Percentiles rank a stretch among this genome's conserved stretches.
These are phyloP conservation scores for Lecanicillium sp. DNA, from an alignment of 2,329 filamentous ascomycete species.

Conservation along the genomic window DNA sequence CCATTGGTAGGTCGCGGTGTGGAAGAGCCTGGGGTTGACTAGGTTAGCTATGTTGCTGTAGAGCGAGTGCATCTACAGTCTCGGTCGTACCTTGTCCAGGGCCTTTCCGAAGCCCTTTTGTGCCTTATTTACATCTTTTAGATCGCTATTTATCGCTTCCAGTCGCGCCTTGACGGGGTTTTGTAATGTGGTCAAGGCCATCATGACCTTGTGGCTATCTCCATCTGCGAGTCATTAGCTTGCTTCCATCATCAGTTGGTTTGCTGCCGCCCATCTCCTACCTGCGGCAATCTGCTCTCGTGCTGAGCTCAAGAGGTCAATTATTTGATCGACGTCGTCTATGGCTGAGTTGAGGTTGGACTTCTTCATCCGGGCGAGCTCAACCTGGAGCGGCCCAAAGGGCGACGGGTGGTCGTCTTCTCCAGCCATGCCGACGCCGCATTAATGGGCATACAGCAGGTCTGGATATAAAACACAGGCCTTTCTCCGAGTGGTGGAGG, in stretches of 20 bases:
- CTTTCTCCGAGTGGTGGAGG: too few species aligned
- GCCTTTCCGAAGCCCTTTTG: conserved; percentile 80
- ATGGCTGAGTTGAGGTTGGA: conserved; percentile 64
- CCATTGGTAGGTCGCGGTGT: conserved; percentile 60
- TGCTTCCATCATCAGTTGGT: background rate
- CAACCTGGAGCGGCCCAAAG: conserved; percentile 56
- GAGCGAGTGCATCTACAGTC: background rate
- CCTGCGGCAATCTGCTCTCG: conserved; percentile 66
- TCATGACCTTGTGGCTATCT: conserved; percentile 51
- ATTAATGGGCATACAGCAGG: too few species aligned
- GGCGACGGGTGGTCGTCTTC: conserved; percentile 31
- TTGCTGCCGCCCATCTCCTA: conserved; percentile 23
- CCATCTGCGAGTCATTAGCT: conserved; percentile 19
- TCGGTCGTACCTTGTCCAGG: conserved; percentile 62
- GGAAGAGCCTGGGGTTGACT: conserved; percentile 27
- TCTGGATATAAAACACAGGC: too few species aligned
- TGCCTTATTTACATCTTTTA: conserved; percentile 76
- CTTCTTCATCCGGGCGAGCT: conserved; percentile 64
- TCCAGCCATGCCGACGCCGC: conserved; percentile 21
- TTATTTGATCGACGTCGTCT: conserved; percentile 73
- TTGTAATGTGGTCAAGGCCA: conserved; percentile 77
- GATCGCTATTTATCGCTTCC: conserved; percentile 68
- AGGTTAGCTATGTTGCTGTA: conserved; percentile 11
- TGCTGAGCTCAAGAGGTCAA: conserved; percentile 67
- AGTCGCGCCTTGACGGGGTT: conserved; percentile 77